phyloP scores from a whole-genome alignment of 2,329 filamentous ascomycete species.

The Verticillium isaacii region DNA sequence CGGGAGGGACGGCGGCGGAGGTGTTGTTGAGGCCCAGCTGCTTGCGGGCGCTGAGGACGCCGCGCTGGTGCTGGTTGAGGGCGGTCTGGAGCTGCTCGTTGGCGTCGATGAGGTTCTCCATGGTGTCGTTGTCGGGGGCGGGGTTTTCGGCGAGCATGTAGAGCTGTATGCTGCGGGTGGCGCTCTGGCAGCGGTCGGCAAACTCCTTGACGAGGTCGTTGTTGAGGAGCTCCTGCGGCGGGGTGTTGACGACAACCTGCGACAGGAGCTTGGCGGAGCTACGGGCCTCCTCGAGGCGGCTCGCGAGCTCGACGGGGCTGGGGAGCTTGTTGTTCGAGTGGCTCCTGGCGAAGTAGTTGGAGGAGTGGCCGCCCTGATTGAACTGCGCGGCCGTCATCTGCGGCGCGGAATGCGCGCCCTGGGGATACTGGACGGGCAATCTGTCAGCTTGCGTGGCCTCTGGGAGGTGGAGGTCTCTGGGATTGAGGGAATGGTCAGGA shows the following conservation, averaged over 20 bases:
- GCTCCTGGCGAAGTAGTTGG: slow-evolving; percentile 54
- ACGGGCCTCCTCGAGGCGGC: slow-evolving; percentile 81
- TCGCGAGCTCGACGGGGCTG: slow-evolving; percentile 69
- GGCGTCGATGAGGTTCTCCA: slow-evolving; percentile 88
- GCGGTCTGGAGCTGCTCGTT: slow-evolving; percentile 86
- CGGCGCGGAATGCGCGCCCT: background rate
- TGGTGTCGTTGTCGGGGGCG: slow-evolving; percentile 84
- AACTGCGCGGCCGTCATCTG: background rate
- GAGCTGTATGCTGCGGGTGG: slow-evolving; percentile 74
- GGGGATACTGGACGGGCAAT: background rate
- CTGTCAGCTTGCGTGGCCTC: background rate
- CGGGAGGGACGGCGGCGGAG: slow-evolving; percentile 18
- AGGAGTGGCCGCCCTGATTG: slow-evolving; percentile 30
- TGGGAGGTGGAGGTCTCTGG: too few relatives aligned
- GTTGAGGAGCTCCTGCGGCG: slow-evolving; percentile 65
- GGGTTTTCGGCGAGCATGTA: slow-evolving; percentile 82
- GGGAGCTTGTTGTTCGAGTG: slow-evolving; percentile 52
- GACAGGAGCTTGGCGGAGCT: slow-evolving; percentile 90
- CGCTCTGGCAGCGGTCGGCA: slow-evolving; percentile 75
- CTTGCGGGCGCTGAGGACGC: slow-evolving; percentile 61
- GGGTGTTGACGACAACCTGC: slow-evolving; percentile 84
- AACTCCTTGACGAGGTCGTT: slow-evolving; percentile 96
- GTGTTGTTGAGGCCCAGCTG: slow-evolving; percentile 36
- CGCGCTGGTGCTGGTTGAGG: slow-evolving; percentile 78
- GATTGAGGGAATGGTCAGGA: background rate